Conservation (phyloP, 257 asterid species). For the Parsonsia alboflavescens region DNA sequence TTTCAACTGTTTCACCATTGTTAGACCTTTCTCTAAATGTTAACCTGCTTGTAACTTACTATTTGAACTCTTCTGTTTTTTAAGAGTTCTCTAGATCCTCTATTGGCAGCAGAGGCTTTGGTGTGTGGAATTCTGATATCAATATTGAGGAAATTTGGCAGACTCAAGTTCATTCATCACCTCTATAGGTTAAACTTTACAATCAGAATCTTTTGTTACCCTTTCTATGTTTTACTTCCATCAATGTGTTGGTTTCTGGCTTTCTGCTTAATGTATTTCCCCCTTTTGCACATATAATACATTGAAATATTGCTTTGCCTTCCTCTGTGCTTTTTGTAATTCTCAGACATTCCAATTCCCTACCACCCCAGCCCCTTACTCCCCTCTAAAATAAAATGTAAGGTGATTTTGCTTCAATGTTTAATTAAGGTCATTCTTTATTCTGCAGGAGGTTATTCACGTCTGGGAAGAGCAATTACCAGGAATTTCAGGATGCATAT, state of each 20-base stretch:
- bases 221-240: background rate
- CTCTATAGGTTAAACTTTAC: conserved; percentile 50
- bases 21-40: background rate
- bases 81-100: conserved; percentile 75
- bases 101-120: conserved; percentile 68
- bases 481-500: conserved; percentile 25
- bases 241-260: background rate
- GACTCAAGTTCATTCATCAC: conserved; percentile 41
- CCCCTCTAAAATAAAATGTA: too few relatives aligned
- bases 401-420: background rate
- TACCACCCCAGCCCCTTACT: background rate
- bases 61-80: conserved; percentile 14
- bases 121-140: conserved; percentile 47
- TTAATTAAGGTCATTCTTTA: conserved; percentile 12
- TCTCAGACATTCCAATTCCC: background rate
- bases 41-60: background rate
- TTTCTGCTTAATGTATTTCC: background rate
- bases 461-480: conserved; percentile 26
- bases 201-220: background rate
- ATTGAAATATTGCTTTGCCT: background rate
- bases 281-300: background rate
- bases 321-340: background rate
- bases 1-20: background rate
- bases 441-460: conserved; percentile 46
- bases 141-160: conserved; percentile 32